Evolutionary conservation across 202 grass and related monocot species (phyloP), one percentile per base, ranked within the genome.

Genomic region (Carex sylvatica): DNA sequence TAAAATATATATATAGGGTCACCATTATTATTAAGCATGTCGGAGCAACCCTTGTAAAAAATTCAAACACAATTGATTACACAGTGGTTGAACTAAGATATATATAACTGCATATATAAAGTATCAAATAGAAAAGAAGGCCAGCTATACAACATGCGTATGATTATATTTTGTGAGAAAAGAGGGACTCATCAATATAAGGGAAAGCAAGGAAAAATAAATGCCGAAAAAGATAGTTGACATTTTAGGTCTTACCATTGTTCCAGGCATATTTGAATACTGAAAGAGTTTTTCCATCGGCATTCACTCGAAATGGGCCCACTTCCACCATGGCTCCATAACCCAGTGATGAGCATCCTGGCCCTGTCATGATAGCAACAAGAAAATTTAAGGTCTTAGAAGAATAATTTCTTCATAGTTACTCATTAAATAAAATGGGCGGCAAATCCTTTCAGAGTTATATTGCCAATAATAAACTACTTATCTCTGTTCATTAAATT

Each of bases 221-320:
- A 15, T 49, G n/a, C 46, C 10, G 1, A 8, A 9, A 51, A 23
- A 74, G 28, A 54, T 9, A 56, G 24, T 20, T 49, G 52, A 3
- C 28, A 74, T 7, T 0, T 28, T 52, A 81, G 10, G 3, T 78
- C 82, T n/a, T 42, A 95, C 93, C 64, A 30, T 91, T 90, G 83
- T 89, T 97, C 93, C 93, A 91, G 0, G 91, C 83, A 54, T 93
- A 76, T 18, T 20, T 56, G 79, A 91, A 91, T 80, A 70, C 80
- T 14, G 81, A 61, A 1, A 97, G 91, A 2, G 91, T 97, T 86
- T 89, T 85, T 6, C 88, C 87, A 24, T 93, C 91, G 0, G 42
- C 22, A 53, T 97, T 93, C 9, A 97, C 89, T 22, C 93, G 76
- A 80, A 93, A 97, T 6, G 93, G 91, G 3, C 91, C 93, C n/a